These are phyloP conservation scores for Aspergillus wentii DNA, from an alignment of 495 filamentous ascomycete genomes.

Conservation along the genomic window DNA sequence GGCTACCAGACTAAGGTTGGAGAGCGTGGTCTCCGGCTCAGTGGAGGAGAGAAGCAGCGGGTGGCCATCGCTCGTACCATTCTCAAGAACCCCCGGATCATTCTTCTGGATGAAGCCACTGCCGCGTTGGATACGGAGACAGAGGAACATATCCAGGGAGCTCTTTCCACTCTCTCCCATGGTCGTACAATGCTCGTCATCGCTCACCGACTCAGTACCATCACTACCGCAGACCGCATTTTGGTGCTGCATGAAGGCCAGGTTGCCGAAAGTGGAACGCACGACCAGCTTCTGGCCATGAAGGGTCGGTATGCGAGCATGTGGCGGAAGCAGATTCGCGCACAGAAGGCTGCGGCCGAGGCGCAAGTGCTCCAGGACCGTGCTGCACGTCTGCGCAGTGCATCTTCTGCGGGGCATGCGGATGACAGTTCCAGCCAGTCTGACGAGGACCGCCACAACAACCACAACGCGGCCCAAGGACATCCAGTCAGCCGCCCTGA, in stretches of 20 bases:
- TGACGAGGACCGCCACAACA: conserved; percentile 47
- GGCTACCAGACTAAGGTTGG: conserved; percentile 89
- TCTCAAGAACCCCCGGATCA: conserved; percentile 91
- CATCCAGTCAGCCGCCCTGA: conserved; percentile 11
- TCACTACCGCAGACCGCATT: conserved; percentile 92
- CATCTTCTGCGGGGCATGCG: conserved; percentile 25
- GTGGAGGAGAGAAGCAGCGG: conserved; percentile 94
- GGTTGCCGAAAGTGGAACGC: conserved; percentile 81
- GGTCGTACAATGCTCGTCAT: conserved; percentile 85
- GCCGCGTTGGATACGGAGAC: conserved; percentile 94
- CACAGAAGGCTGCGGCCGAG: conserved; percentile 76
- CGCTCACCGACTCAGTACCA: conserved; percentile 88
- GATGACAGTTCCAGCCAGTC: conserved; percentile 51
- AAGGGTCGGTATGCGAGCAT: conserved; percentile 83
- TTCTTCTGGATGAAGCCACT: conserved; percentile 94
- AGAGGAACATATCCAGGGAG: conserved; percentile 90
- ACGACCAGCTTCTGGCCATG: conserved; percentile 71
- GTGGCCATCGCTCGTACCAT: conserved; percentile 96
- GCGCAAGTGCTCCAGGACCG: conserved; percentile 53
- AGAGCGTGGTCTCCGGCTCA: conserved; percentile 87
- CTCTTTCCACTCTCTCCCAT: conserved; percentile 70
- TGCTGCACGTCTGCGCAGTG: conserved; percentile 42
- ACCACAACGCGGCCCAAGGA: conserved; percentile 17
- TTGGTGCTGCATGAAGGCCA: conserved; percentile 82
- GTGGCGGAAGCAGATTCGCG: conserved; percentile 94